A percentile compares a stretch with the other conserved stretches of the same genome.
Evolutionary conservation across 148 eudicot genomes (phyloP).

Genomic region (Rhododendron mucronatum): DNA sequence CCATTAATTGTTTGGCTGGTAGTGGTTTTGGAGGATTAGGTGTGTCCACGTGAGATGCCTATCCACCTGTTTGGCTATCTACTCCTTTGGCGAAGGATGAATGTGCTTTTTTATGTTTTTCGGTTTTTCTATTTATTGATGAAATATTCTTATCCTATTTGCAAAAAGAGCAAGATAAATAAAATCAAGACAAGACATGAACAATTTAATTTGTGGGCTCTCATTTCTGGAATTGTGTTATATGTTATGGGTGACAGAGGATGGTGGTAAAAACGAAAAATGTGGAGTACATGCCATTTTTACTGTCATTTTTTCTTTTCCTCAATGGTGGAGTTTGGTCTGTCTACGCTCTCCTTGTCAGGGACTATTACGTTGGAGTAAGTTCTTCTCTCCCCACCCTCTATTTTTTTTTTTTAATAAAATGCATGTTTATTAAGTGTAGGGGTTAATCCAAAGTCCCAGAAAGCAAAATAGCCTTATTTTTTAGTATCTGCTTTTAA

Average conservation of each 20-base stretch:
- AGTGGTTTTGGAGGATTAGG: background rate
- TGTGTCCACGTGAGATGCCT: background rate
- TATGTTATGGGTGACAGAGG: conserved; percentile 10
- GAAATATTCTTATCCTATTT: too few species aligned
- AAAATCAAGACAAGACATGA: background rate
- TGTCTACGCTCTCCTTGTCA: conserved; percentile 19
- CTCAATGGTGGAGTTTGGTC: conserved; percentile 29
- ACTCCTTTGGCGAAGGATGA: too few species aligned
- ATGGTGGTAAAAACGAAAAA: conserved; percentile 27
- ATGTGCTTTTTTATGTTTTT: too few species aligned
- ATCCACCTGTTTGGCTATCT: too few species aligned
- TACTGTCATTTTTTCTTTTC: conserved; percentile 27
- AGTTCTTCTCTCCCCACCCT: background rate
- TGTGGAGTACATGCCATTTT: conserved; percentile 39
- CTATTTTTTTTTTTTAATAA: background rate
- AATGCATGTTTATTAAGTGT: too few species aligned
- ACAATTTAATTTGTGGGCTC: background rate
- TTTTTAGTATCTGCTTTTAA: background rate
- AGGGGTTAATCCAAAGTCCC: too few species aligned
- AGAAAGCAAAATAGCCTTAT: background rate
- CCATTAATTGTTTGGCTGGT: background rate
- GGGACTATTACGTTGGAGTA: conserved; percentile 27
- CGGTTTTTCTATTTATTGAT: too few species aligned
- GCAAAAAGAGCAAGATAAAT: too few species aligned
- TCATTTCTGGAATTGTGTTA: background rate